Percentiles rank a stretch among this genome's conserved stretches.
phyloP scores from a whole-genome alignment of 805 yeast species.

The Priceomyces haplophilus region DNA sequence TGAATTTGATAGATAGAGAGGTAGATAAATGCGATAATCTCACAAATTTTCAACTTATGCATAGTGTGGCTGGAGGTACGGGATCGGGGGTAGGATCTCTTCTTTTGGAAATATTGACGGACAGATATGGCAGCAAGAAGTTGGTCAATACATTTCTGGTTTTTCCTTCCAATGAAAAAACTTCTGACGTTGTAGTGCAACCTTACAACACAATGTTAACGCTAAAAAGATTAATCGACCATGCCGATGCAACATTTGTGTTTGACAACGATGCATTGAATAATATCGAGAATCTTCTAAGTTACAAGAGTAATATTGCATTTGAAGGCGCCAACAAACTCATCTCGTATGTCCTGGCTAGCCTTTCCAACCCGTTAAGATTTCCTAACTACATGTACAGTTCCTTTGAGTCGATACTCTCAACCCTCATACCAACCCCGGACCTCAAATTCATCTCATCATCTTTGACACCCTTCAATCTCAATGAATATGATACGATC shows the following conservation, averaged over 20 bases:
- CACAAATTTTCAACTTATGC: constrained; percentile 87
- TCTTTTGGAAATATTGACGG: constrained; percentile 72
- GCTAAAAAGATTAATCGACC: constrained; percentile 73
- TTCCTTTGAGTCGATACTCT: constrained; percentile 74
- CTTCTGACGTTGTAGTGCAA: constrained; percentile 96
- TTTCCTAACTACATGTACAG: constrained; percentile 91
- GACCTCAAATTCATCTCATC: constrained; percentile 53
- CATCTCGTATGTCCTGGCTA: constrained; percentile 79
- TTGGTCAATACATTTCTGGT: constrained; percentile 81
- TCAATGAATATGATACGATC: constrained; percentile 82
- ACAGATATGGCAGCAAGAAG: constrained; percentile 75
- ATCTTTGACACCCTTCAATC: constrained; percentile 50
- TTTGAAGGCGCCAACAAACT: constrained; percentile 80
- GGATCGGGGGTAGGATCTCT: constrained; percentile 94
- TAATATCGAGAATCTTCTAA: constrained; percentile 56
- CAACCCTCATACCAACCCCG: constrained; percentile 82
- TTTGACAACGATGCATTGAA: constrained; percentile 86
- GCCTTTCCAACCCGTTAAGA: constrained; percentile 81
- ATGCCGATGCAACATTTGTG: constrained; percentile 83
- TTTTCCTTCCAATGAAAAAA: constrained; percentile 72
- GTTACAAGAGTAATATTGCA: constrained; percentile 45
- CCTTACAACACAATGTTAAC: constrained; percentile 91
- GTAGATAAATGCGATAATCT: constrained; percentile 85
- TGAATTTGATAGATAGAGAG: constrained; percentile 84
- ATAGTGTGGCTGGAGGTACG: constrained; percentile 98